phyloP scores from a whole-genome alignment of 140 eudicot species.

The Senecio squalidus region DNA sequence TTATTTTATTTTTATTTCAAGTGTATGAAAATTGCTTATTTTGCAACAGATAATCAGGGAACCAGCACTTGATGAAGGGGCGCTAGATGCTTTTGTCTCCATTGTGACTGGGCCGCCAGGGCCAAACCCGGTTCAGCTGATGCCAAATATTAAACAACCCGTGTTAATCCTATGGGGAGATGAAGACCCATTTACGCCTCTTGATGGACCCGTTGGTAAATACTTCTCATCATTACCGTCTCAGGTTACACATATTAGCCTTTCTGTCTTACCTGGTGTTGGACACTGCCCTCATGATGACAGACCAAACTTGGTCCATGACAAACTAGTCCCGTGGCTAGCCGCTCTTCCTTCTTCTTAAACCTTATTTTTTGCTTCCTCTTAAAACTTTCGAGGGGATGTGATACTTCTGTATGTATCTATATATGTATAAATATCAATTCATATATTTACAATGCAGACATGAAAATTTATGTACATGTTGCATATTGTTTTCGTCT shows the following conservation, averaged over 20 bases:
- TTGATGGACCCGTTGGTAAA: constrained; percentile 93
- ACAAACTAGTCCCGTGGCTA: constrained; percentile 75
- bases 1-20: not conserved
- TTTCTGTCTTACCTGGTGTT: constrained; percentile 59
- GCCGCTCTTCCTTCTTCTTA: constrained; percentile 40
- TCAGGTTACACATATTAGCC: constrained; percentile 38
- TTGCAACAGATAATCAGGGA: constrained; percentile 62
- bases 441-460: constrained; percentile 1
- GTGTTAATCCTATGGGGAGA: constrained; percentile 84
- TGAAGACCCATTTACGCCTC: constrained; percentile 85
- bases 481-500: constrained; percentile 2
- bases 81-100: constrained; percentile 92
- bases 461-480: constrained; percentile 3
- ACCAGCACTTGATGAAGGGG: constrained; percentile 91
- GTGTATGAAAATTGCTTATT: not conserved
- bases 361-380: not conserved
- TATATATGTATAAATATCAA: constrained; percentile 14
- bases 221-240: constrained; percentile 66
- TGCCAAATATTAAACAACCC: constrained; percentile 61
- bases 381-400: not conserved
- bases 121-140: constrained; percentile 78
- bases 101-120: constrained; percentile 99
- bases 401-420: not conserved
- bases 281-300: constrained; percentile 99
- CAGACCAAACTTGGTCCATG: constrained; percentile 87